These are phyloP conservation scores for Colletotrichum sp. DNA, from an alignment of 2,329 filamentous ascomycete species.

Conservation along the genomic window DNA sequence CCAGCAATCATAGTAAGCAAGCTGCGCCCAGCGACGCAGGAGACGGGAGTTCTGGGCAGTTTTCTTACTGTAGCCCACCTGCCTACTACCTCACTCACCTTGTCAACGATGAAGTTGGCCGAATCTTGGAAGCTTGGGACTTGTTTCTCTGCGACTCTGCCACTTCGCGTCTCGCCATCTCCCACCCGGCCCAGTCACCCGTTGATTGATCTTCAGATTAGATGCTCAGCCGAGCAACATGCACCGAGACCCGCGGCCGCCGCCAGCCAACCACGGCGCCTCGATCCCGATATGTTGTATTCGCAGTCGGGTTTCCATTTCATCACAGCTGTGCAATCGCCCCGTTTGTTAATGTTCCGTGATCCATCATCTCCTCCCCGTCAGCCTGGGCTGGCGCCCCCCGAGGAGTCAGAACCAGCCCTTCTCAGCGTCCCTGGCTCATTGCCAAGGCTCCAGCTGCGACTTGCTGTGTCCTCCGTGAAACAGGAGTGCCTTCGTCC, in stretches of 20 bases:
- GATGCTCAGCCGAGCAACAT: neutral
- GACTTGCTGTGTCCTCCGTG: neutral
- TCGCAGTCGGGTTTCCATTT: neutral
- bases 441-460: neutral
- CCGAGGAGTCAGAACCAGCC: neutral
- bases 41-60: neutral
- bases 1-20: neutral
- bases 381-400: neutral
- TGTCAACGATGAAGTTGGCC: neutral
- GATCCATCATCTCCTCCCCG: neutral
- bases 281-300: neutral
- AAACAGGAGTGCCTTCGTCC: slow-evolving; percentile 4
- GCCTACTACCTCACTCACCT: too few species aligned
- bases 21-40: neutral
- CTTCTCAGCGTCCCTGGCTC: neutral
- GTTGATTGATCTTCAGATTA: neutral
- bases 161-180: neutral
- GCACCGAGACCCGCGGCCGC: slow-evolving; percentile 1
- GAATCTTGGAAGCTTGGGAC: neutral
- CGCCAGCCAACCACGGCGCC: neutral
- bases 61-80: neutral
- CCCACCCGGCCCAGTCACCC: neutral
- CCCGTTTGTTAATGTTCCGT: neutral
- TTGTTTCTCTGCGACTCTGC: neutral
- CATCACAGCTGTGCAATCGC: neutral